A percentile compares a stretch with the other conserved stretches of the same genome.
These are phyloP conservation scores for Erythrophleum ivorense DNA, from an alignment of 331 rosid genomes.

Conservation along the genomic window DNA sequence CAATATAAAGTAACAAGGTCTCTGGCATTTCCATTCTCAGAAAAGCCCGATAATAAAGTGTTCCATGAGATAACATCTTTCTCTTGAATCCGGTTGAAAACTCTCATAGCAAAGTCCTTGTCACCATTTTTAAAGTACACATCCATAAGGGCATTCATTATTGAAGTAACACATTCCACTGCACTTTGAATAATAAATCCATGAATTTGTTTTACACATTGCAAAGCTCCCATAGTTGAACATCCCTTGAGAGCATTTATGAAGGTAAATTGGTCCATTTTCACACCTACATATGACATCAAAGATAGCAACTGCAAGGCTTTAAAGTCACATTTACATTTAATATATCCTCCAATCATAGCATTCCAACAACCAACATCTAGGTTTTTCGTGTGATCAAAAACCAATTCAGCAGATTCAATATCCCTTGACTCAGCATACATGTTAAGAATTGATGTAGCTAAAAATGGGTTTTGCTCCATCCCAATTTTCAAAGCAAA, in stretches of 20 bases:
- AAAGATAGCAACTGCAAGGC: constrained; percentile 51
- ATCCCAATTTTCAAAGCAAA: constrained; percentile 57
- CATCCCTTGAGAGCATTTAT: constrained; percentile 62
- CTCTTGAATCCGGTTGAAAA: constrained; percentile 43
- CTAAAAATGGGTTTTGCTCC: constrained; percentile 46
- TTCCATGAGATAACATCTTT: constrained; percentile 69
- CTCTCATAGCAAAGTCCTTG: constrained; percentile 49
- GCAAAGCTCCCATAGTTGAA: constrained; percentile 40
- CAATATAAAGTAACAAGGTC: constrained; percentile 41
- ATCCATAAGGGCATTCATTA: constrained; percentile 59
- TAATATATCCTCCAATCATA: constrained; percentile 59
- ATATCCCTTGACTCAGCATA: constrained; percentile 59
- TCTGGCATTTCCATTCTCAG: constrained; percentile 34
- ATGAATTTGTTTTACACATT: constrained; percentile 57
- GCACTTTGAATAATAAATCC: constrained; percentile 52
- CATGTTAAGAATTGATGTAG: constrained; percentile 58
- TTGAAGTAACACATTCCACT: constrained; percentile 37
- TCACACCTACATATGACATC: constrained; percentile 42
- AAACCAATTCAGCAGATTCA: constrained; percentile 52
- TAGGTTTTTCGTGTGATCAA: constrained; percentile 41
- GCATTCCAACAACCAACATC: constrained; percentile 69
- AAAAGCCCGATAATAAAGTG: constrained; percentile 51
- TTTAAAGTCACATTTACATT: constrained; percentile 47
- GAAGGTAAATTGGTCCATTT: constrained; percentile 59
- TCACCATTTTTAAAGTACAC: constrained; percentile 47